Evolutionary conservation across 768 basidiomycete species (phyloP).

Genomic region (Multifurca ochricompacta): DNA sequence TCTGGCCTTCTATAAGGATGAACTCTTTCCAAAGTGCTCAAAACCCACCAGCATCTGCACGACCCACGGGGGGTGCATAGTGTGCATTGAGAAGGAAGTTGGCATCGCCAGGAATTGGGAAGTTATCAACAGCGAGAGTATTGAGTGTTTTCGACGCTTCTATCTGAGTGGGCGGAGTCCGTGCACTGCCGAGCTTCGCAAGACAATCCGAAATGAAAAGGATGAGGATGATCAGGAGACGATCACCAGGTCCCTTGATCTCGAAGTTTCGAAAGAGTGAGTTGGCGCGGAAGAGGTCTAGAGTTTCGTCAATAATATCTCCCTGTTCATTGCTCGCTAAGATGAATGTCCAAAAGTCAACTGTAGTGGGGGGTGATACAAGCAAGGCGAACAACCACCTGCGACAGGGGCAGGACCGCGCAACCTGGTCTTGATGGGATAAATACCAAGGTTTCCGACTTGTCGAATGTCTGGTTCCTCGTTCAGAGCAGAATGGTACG

Average conservation of each 20-base stretch:
- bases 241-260: conserved; percentile 96
- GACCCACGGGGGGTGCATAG: conserved; percentile 70
- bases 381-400: conserved; percentile 36
- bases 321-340: conserved; percentile 69
- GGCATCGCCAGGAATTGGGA: conserved; percentile 92
- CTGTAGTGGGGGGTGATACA: conserved; percentile 12
- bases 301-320: conserved; percentile 93
- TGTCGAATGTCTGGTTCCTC: conserved; percentile 72
- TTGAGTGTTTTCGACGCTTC: conserved; percentile 86
- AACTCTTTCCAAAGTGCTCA: not conserved
- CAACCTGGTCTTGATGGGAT: conserved; percentile 87
- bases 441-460: conserved; percentile 82
- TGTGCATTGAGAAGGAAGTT: conserved; percentile 90
- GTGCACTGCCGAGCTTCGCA: conserved; percentile 71
- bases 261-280: conserved; percentile 99
- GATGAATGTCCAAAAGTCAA: not conserved
- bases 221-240: conserved; percentile 93
- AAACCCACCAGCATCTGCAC: conserved; percentile 67
- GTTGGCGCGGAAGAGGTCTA: conserved; percentile 97
- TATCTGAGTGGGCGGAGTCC: conserved; percentile 62
- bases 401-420: conserved; percentile 80
- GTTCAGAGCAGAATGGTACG: conserved; percentile 93
- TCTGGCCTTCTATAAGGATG: conserved; percentile 42
- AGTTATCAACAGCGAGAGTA: conserved; percentile 88
- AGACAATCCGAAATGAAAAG: conserved; percentile 98